Conservation (phyloP, 306 rosid species). For the Cucurbita maxima region DNA sequence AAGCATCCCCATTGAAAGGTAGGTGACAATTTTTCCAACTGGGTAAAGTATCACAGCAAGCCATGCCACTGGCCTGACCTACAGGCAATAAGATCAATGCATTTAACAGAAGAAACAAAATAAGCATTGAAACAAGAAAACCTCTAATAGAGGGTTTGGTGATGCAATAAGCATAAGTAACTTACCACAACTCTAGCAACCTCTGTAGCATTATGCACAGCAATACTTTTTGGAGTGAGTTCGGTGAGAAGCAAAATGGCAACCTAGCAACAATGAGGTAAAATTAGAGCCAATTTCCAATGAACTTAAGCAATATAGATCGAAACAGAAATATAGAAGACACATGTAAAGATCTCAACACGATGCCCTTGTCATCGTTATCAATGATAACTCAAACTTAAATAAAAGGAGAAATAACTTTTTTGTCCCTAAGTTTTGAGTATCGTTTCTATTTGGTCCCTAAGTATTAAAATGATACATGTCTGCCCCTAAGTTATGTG, state of each 20-base stretch:
- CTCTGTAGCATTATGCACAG: constrained; percentile 93
- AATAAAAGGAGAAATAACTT: too few species aligned
- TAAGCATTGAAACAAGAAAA: background rate
- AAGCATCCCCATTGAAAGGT: constrained; percentile 92
- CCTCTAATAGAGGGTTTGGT: background rate
- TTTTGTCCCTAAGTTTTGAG: too few species aligned
- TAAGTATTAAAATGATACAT: too few species aligned
- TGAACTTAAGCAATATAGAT: background rate
- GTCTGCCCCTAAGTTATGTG: too few species aligned
- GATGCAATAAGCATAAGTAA: constrained; percentile 8
- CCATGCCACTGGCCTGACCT: constrained; percentile 99
- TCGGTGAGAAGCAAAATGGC: constrained; percentile 96
- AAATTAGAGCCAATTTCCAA: background rate
- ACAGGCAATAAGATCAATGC: constrained; percentile 23
- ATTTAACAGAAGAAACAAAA: constrained; percentile 10
- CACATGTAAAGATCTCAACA: background rate
- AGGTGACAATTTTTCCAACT: constrained; percentile 84
- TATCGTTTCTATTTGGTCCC: too few species aligned
- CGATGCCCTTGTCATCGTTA: background rate
- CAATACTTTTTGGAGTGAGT: constrained; percentile 94
- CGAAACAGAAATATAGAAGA: background rate
- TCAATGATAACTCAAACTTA: background rate
- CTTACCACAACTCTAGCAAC: constrained; percentile 98
- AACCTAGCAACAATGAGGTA: constrained; percentile 43
- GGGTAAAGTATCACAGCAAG: constrained; percentile 88